Base-by-base conservation (phyloP, 495 filamentous ascomycete genomes). In the Penicillium steckii region DNA sequence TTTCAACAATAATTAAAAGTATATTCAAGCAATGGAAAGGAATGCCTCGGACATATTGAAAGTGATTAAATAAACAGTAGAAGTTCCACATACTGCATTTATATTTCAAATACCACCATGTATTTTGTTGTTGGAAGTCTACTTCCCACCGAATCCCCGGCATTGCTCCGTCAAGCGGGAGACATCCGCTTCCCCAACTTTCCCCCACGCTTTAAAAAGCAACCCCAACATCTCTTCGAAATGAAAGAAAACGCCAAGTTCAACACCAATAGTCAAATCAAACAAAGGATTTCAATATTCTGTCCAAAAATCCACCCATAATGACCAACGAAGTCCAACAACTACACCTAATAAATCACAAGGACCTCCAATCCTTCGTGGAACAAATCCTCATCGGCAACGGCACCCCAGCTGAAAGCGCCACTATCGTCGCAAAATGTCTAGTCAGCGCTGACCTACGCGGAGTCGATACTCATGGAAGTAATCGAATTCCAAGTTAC, bases 391-490 rank as follows among this genome's bases (percentile, higher is more conserved):
- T 89, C 8, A 58, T 60, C 15, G 81, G 61, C 35, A 84, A 88
- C 59, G 80, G 81, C 8, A 84, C 87, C 0, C 66, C 83, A 5
- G 54, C 59, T 0, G 51, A 70, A 10, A 74, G 87, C 50, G 85
- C 88, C 15, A 46, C 61, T 3, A 81, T 82, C 41, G 69, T 88
- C n/a, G 80, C 86, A 23, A 59, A 67, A 51, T 84, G 81, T 45
- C 79, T 92, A 2, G 80, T 91, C 4, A 71, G 76, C 46, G 88
- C 88, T 23, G 88, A 92, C 57, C 81, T 91, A 0, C 85, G 87
- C 21, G 88, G 88, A 51, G 83, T 89, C 22, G 88, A 92, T 57
- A 88, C 83, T 3, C 88, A 92, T 62, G 88, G 88, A 62, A 80
- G 83, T 55, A 89, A 88, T 64, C 85, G 88, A 5, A 78, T 91